These are phyloP conservation scores for Thelonectria rubi DNA, from an alignment of 2,329 filamentous ascomycete species.

Conservation along the genomic window DNA sequence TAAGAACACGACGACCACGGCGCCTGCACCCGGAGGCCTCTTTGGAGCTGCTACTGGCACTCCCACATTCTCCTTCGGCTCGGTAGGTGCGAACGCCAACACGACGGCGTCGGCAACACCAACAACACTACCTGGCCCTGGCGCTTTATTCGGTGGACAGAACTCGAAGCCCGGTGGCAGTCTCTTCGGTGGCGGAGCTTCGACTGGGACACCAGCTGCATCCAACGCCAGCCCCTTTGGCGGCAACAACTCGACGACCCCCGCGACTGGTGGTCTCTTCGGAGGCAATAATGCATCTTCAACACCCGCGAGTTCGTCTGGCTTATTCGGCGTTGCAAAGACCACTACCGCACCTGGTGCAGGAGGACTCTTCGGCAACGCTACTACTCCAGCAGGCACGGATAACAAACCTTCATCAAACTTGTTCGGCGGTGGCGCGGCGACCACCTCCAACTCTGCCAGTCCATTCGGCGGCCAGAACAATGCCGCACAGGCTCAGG, in stretches of 20 bases:
- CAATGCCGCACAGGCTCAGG: slow-evolving; percentile 37
- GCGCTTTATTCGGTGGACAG: slow-evolving; percentile 47
- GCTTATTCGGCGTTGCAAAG: slow-evolving; percentile 46
- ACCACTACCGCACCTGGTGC: slow-evolving; percentile 42
- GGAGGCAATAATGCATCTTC: slow-evolving; percentile 40
- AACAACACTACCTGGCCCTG: slow-evolving; percentile 41
- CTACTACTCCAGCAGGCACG: slow-evolving; percentile 19
- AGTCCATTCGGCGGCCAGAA: slow-evolving; percentile 41
- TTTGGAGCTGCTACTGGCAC: slow-evolving; percentile 51
- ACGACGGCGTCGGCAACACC: slow-evolving; percentile 37
- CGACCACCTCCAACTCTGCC: slow-evolving; percentile 37
- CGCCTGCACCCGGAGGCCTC: slow-evolving; percentile 52
- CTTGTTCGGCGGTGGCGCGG: slow-evolving; percentile 42
- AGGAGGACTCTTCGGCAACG: slow-evolving; percentile 37
- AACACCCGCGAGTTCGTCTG: slow-evolving; percentile 39
- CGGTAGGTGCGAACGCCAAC: slow-evolving; percentile 37
- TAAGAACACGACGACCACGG: slow-evolving; percentile 47
- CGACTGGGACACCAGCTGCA: slow-evolving; percentile 34
- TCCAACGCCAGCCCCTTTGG: slow-evolving; percentile 38
- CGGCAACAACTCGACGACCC: slow-evolving; percentile 37
- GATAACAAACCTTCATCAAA: slow-evolving; percentile 34
- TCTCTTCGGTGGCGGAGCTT: slow-evolving; percentile 39
- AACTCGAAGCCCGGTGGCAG: slow-evolving; percentile 43
- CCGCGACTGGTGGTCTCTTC: slow-evolving; percentile 40
- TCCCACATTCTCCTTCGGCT: slow-evolving; percentile 55